Evolutionary conservation across 768 basidiomycete genomes (phyloP).

Genomic region (Pholiota molesta): DNA sequence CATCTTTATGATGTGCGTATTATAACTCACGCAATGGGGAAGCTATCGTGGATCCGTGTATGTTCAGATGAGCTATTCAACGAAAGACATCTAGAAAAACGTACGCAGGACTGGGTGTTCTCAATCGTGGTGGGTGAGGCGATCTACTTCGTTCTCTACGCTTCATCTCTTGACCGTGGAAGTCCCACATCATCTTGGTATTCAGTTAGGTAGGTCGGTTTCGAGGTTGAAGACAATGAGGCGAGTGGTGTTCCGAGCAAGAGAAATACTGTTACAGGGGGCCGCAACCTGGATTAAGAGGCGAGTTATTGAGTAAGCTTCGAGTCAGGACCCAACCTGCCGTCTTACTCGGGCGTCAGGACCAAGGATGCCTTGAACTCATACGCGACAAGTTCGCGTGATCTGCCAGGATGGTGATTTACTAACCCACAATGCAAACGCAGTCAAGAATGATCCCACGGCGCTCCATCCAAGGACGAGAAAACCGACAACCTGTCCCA

Average conservation of each 20-base stretch:
- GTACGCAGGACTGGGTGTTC: slow-evolving; percentile 32
- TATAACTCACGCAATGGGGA: neutral
- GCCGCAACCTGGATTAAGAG: neutral
- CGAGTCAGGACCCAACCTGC: slow-evolving; percentile 11
- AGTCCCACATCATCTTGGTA: slow-evolving; percentile 46
- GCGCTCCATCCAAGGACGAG: neutral
- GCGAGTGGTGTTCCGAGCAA: neutral
- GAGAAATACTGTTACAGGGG: neutral
- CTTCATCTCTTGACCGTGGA: slow-evolving; percentile 20
- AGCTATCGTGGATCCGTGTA: neutral
- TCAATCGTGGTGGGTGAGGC: slow-evolving; percentile 28
- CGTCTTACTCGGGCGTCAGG: slow-evolving; percentile 15
- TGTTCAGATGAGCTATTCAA: too few species aligned
- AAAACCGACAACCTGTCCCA: slow-evolving; percentile 5
- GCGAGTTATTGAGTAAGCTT: neutral
- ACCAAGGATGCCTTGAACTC: slow-evolving; percentile 1
- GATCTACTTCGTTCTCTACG: slow-evolving; percentile 25
- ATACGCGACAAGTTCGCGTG: neutral
- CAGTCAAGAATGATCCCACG: neutral
- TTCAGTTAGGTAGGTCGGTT: neutral
- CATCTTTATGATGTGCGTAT: too few species aligned
- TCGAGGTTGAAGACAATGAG: neutral
- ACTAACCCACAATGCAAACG: too few species aligned
- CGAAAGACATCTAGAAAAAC: slow-evolving; percentile 1
- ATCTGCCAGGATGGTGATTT: neutral